A percentile compares a stretch with the other conserved stretches of the same genome.
phyloP scores from a whole-genome alignment of 768 basidiomycete genomes.

The Punctularia strigosozonata region DNA sequence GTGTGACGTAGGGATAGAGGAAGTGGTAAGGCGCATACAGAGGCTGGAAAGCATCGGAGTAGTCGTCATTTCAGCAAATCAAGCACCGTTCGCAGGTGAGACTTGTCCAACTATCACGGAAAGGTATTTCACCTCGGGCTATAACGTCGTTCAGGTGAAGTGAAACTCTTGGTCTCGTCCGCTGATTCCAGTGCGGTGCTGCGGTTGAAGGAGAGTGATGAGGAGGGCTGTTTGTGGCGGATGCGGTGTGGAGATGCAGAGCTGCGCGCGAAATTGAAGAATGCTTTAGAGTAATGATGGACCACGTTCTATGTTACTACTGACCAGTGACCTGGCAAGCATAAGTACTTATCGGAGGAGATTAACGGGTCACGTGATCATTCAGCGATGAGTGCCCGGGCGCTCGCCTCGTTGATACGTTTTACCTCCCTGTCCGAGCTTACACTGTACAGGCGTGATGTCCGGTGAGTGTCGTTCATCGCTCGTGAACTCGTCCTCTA shows the following conservation, averaged over 20 bases:
- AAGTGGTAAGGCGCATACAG: constrained; percentile 42
- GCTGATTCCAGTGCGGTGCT: constrained; percentile 25
- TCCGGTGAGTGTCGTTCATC: too few species aligned
- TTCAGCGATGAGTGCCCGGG: too few species aligned
- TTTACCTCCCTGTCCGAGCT: too few species aligned
- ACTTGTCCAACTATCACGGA: constrained; percentile 1
- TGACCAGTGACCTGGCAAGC: too few species aligned
- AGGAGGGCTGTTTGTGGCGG: constrained; percentile 65
- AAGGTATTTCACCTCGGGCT: not conserved
- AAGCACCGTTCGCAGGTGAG: constrained; percentile 51
- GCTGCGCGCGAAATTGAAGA: constrained; percentile 34
- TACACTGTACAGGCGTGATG: too few species aligned
- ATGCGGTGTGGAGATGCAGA: constrained; percentile 39
- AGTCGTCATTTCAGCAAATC: constrained; percentile 41
- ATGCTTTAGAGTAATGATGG: too few species aligned
- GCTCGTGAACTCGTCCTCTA: too few species aligned
- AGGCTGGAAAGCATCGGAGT: constrained; percentile 30
- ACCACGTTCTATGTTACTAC: too few species aligned
- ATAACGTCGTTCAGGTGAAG: constrained; percentile 35
- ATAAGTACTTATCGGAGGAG: too few species aligned
- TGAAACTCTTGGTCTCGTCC: constrained; percentile 42
- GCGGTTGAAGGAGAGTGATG: constrained; percentile 51
- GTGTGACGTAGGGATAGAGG: constrained; percentile 47
- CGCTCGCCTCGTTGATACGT: too few species aligned
- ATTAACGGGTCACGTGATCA: too few species aligned